Conservation (phyloP, 306 rosid species). For the Quercus bicolor region DNA sequence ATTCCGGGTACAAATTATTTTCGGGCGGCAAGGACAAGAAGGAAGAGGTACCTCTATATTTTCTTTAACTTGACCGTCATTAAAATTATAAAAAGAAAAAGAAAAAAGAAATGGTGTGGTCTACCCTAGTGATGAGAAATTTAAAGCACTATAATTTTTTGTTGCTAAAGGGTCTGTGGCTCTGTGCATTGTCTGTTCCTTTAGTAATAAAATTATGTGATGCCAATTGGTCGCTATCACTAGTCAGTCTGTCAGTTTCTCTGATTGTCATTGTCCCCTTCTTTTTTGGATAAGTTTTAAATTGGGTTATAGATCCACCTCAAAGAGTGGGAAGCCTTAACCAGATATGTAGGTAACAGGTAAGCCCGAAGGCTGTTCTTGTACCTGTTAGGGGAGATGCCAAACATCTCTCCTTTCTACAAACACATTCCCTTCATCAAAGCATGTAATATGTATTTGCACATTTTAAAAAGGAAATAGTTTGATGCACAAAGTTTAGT, state of each 20-base stretch:
- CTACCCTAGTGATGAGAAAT: background rate
- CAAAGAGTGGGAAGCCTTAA: too few relatives aligned
- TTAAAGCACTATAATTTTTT: too few relatives aligned
- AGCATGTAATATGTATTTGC: background rate
- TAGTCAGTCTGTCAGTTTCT: background rate
- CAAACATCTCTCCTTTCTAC: too few relatives aligned
- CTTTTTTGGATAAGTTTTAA: too few relatives aligned
- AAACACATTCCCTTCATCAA: background rate
- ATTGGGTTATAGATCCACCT: too few relatives aligned
- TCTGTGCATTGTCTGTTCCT: background rate
- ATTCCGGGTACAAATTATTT: slow-evolving; percentile 56
- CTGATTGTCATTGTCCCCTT: background rate
- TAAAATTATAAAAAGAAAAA: background rate
- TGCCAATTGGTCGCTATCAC: background rate
- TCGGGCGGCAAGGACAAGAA: slow-evolving; percentile 75
- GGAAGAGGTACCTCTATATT: slow-evolving; percentile 64
- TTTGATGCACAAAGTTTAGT: background rate
- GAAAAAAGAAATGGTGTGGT: background rate
- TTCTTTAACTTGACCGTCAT: background rate
- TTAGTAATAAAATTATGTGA: background rate
- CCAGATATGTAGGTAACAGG: too few relatives aligned
- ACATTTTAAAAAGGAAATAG: background rate
- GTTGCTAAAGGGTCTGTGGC: background rate
- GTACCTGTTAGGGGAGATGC: too few relatives aligned
- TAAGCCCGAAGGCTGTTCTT: too few relatives aligned